Conservation (phyloP, 2,329 filamentous ascomycete species). For the Hypoxylon sp. region DNA sequence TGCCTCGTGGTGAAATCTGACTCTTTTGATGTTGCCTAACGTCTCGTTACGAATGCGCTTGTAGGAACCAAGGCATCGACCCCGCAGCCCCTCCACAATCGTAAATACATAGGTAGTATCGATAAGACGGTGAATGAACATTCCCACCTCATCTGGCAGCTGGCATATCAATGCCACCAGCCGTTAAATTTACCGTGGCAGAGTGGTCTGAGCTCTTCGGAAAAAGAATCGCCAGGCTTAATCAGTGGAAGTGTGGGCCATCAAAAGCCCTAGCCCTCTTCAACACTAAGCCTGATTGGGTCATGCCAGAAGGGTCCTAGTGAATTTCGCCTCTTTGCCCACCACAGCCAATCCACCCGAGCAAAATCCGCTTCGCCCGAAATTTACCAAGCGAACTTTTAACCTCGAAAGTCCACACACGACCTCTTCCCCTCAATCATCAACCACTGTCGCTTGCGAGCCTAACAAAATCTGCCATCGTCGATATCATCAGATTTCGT, state of each 20-base stretch:
- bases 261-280: conserved; percentile 53
- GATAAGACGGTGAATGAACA: background rate
- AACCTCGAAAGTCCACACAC: conserved; percentile 61
- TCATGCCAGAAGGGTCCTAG: conserved; percentile 40
- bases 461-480: conserved; percentile 64
- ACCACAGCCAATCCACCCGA: conserved; percentile 37
- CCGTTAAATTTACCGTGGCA: conserved; percentile 12
- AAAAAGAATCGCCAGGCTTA: conserved; percentile 19
- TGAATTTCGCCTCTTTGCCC: conserved; percentile 43
- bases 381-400: conserved; percentile 58
- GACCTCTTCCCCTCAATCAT: conserved; percentile 59
- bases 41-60: conserved; percentile 26
- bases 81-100: conserved; percentile 29
- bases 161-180: background rate
- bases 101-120: background rate
- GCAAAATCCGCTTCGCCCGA: conserved; percentile 49
- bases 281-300: conserved; percentile 48
- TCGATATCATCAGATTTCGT: conserved; percentile 65
- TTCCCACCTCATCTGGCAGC: conserved; percentile 16
- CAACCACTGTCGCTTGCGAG: conserved; percentile 62
- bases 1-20: conserved; percentile 5
- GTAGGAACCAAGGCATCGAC: conserved; percentile 3
- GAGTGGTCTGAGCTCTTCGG: conserved; percentile 29
- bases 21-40: conserved; percentile 33
- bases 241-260: conserved; percentile 26